A percentile compares a stretch with the other conserved stretches of the same genome.
phyloP scores from a whole-genome alignment of 176 grass and related monocot species.

The Aegilops umbellulata region DNA sequence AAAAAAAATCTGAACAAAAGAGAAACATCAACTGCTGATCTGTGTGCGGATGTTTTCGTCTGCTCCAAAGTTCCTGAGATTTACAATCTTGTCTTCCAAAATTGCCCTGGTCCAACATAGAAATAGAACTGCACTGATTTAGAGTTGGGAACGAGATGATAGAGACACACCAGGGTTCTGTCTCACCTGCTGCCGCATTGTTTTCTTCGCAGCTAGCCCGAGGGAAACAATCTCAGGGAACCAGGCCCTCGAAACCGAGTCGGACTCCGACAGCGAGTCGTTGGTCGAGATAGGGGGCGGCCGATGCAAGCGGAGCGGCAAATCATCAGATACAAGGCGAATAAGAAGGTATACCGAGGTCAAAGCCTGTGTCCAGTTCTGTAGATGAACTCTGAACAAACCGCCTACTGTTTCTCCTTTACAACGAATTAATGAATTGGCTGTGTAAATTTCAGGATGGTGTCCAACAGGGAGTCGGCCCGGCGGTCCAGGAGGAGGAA shows the following conservation, averaged over 20 bases:
- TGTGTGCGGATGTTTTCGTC: not conserved
- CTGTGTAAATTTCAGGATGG: conserved; percentile 56
- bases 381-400: not conserved
- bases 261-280: conserved; percentile 61
- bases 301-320: conserved; percentile 41
- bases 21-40: not conserved
- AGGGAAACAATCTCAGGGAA: conserved; percentile 18
- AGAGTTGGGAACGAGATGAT: not conserved
- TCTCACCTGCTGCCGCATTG: conserved; percentile 3
- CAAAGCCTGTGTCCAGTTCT: not conserved
- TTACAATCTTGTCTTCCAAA: not conserved
- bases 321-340: conserved; percentile 40
- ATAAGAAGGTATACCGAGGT: conserved; percentile 55
- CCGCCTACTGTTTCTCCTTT: not conserved
- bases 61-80: not conserved
- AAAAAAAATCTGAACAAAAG: not conserved
- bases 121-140: not conserved
- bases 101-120: not conserved
- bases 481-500: conserved; percentile 77
- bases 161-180: not conserved
- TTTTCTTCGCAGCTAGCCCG: conserved; percentile 31
- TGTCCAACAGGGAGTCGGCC: conserved; percentile 91
- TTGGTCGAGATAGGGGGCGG: conserved; percentile 34
- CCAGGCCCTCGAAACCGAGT: conserved; percentile 33
- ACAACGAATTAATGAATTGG: not conserved